Percentiles rank a stretch among this genome's conserved stretches.
Evolutionary conservation across 345 rosid genomes (phyloP).

Genomic region (Tarenaya hassleriana): DNA sequence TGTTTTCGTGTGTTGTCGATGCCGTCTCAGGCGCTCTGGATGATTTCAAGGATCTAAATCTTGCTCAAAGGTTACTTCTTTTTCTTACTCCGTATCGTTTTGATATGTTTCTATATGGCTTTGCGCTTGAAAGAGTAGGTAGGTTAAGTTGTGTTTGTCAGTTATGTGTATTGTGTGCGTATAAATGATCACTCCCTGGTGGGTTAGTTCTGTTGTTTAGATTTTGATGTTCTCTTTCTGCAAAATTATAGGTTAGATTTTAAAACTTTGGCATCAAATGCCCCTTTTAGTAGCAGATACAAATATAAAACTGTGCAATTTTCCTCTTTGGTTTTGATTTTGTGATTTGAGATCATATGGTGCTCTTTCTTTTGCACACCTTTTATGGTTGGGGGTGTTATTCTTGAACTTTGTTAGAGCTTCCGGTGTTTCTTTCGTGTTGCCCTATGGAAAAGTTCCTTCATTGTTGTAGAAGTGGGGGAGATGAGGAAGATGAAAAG

Average conservation of each 20-base stretch:
- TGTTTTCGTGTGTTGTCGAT: constrained; percentile 14
- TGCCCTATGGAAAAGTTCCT: neutral
- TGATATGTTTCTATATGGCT: neutral
- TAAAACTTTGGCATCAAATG: neutral
- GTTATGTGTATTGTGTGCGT: too few relatives aligned
- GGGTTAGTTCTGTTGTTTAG: too few relatives aligned
- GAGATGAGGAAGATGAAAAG: constrained; percentile 29
- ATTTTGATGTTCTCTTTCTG: too few relatives aligned
- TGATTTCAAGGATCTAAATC: constrained; percentile 89
- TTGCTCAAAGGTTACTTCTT: constrained; percentile 44
- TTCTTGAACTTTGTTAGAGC: neutral
- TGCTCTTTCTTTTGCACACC: too few relatives aligned
- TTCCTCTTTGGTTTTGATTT: too few relatives aligned
- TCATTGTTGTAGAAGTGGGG: constrained; percentile 31
- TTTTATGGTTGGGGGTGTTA: constrained; percentile 1
- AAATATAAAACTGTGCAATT: too few relatives aligned
- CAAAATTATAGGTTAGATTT: too few relatives aligned
- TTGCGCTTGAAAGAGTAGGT: neutral
- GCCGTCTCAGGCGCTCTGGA: constrained; percentile 95
- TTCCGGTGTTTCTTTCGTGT: neutral
- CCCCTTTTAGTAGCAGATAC: too few relatives aligned
- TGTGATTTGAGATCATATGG: neutral
- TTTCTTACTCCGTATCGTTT: neutral
- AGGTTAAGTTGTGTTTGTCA: too few relatives aligned
- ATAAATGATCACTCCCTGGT: too few relatives aligned